Conservation (phyloP, 2,329 filamentous ascomycete genomes). For the Trichoderma asperellum region DNA sequence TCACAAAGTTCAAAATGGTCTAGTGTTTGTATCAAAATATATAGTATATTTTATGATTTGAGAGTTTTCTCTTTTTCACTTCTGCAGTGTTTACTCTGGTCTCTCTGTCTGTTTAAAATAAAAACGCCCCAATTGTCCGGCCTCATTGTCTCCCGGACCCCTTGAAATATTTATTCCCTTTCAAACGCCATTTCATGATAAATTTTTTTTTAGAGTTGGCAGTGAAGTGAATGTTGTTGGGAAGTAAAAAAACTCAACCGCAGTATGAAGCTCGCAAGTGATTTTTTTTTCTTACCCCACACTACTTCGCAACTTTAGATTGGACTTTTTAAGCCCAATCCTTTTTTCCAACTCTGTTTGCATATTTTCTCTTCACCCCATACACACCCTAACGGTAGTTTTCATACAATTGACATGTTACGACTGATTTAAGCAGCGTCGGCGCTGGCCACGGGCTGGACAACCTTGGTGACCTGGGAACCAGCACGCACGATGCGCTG, state of each 20-base stretch:
- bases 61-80: neutral
- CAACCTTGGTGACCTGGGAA: conserved; percentile 80
- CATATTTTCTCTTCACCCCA: neutral
- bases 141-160: conserved; percentile 3
- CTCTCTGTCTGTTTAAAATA: neutral
- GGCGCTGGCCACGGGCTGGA: conserved; percentile 78
- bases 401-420: neutral
- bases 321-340: neutral
- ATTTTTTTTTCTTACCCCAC: neutral
- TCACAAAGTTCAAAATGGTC: neutral
- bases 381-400: neutral
- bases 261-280: neutral
- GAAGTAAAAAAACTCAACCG: neutral
- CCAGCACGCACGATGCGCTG: conserved; percentile 85
- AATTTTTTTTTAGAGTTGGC: neutral
- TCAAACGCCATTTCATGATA: conserved; percentile 25
- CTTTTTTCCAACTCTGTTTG: neutral
- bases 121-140: conserved; percentile 19
- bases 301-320: neutral
- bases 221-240: neutral
- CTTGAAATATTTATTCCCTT: neutral
- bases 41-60: conserved; percentile 6
- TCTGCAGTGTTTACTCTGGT: neutral
- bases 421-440: conserved; percentile 68
- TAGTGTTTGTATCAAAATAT: neutral